phyloP scores from a whole-genome alignment of 192 early-diverging fungal genomes.

The Podila minutissima region DNA sequence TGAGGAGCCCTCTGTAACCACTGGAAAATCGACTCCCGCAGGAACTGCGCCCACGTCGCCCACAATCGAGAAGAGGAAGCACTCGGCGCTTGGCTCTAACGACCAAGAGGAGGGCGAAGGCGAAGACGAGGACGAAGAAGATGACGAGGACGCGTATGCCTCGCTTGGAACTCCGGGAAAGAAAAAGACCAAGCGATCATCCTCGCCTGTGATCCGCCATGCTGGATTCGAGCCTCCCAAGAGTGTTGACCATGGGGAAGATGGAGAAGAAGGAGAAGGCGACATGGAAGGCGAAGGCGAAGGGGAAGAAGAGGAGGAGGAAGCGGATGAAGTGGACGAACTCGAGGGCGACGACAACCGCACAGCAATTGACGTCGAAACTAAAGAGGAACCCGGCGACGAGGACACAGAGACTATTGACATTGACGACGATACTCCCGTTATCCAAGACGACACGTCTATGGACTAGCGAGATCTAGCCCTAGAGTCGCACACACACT shows the following conservation, averaged over 20 bases:
- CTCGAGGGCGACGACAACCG: slow-evolving; percentile 16
- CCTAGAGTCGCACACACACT: too few species aligned
- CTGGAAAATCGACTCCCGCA: background rate
- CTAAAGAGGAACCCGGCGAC: background rate
- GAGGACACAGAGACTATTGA: slow-evolving; percentile 1
- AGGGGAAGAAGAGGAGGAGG: slow-evolving; percentile 12
- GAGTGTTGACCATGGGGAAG: background rate
- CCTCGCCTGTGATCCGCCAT: slow-evolving; percentile 12
- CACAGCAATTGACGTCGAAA: background rate
- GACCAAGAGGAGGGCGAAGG: slow-evolving; percentile 11
- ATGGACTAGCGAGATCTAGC: too few species aligned
- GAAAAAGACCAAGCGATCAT: slow-evolving; percentile 9
- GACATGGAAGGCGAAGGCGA: background rate
- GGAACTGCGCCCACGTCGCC: background rate
- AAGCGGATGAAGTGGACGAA: slow-evolving; percentile 16
- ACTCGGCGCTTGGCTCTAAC: background rate
- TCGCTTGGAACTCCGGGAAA: slow-evolving; percentile 16
- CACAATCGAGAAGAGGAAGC: slow-evolving; percentile 15
- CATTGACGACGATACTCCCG: slow-evolving; percentile 6
- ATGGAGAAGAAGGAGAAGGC: background rate
- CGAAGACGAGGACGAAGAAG: slow-evolving; percentile 5
- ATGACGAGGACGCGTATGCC: slow-evolving; percentile 7
- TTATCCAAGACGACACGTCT: background rate
- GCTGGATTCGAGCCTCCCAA: background rate
- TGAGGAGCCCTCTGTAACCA: slow-evolving; percentile 49